Evolutionary conservation across 768 basidiomycete genomes (phyloP).

Genomic region (Clitopilus passeckerianus): DNA sequence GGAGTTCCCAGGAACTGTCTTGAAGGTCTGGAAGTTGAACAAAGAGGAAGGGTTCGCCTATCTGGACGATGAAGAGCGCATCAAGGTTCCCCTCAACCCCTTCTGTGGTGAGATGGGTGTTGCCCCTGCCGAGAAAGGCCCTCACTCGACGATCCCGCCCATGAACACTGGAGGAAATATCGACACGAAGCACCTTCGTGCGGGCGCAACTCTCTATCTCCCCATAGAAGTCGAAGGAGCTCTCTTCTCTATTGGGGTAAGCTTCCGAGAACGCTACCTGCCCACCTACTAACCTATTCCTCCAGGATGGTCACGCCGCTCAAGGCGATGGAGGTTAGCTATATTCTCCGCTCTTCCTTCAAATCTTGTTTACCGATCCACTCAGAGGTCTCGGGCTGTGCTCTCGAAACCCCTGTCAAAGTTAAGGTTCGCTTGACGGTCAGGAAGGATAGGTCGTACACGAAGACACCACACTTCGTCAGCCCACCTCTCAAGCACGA

Average conservation of each 20-base stretch:
- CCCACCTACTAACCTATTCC: not conserved
- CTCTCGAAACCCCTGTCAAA: conserved; percentile 60
- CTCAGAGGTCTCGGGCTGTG: conserved; percentile 56
- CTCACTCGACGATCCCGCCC: conserved; percentile 59
- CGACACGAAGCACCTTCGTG: conserved; percentile 52
- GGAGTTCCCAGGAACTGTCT: conserved; percentile 43
- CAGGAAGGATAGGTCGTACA: conserved; percentile 50
- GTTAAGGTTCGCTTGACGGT: conserved; percentile 51
- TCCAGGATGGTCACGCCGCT: conserved; percentile 59
- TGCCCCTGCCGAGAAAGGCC: conserved; percentile 41
- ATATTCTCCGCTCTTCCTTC: not conserved
- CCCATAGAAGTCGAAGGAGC: conserved; percentile 58
- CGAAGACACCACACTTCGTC: conserved; percentile 51
- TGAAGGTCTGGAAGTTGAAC: conserved; percentile 53
- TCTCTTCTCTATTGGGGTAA: conserved; percentile 55
- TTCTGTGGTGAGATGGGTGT: conserved; percentile 67
- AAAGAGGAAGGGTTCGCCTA: conserved; percentile 36
- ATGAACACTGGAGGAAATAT: conserved; percentile 58
- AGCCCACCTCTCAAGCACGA: conserved; percentile 22
- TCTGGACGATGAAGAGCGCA: conserved; percentile 41
- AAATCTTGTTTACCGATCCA: too few species aligned
- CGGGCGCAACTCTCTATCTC: conserved; percentile 50
- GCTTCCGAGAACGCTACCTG: conserved; percentile 11
- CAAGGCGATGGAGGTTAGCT: conserved; percentile 59
- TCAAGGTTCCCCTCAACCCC: conserved; percentile 47